Conservation (phyloP, 2,329 filamentous ascomycete genomes). For the Ceratocystis smalleyi region DNA sequence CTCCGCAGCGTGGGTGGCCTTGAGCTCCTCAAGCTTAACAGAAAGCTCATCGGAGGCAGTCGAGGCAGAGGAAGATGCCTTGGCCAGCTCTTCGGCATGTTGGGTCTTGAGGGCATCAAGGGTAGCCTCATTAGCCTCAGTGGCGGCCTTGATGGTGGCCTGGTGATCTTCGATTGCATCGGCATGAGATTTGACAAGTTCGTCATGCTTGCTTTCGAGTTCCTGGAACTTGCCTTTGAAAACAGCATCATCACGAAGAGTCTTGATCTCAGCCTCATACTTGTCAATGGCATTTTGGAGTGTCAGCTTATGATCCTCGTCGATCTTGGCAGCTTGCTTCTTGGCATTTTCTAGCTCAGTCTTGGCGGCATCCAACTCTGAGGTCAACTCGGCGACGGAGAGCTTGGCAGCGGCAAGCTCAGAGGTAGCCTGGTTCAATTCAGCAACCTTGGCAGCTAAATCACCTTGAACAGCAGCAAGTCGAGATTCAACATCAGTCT, state of each 20-base stretch:
- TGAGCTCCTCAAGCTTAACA: constrained; percentile 29
- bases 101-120: constrained; percentile 40
- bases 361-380: constrained; percentile 32
- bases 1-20: constrained; percentile 27
- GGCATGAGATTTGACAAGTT: constrained; percentile 25
- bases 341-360: constrained; percentile 31
- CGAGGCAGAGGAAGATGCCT: constrained; percentile 29
- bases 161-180: constrained; percentile 27
- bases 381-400: constrained; percentile 34
- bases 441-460: constrained; percentile 18
- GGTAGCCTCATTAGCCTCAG: constrained; percentile 31
- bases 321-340: constrained; percentile 35
- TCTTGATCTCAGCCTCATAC: constrained; percentile 50
- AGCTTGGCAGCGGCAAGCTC: constrained; percentile 33
- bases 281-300: constrained; percentile 44
- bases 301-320: constrained; percentile 41
- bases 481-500: constrained; percentile 30
- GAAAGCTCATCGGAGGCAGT: constrained; percentile 38
- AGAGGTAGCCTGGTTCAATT: constrained; percentile 27
- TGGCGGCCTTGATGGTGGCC: constrained; percentile 29
- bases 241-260: constrained; percentile 45
- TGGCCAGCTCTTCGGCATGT: constrained; percentile 41
- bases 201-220: constrained; percentile 41
- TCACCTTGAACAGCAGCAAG: constrained; percentile 27
- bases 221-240: constrained; percentile 49